phyloP scores from a whole-genome alignment of 1,284 basidiomycete genomes.

The Abortiporus biennis region DNA sequence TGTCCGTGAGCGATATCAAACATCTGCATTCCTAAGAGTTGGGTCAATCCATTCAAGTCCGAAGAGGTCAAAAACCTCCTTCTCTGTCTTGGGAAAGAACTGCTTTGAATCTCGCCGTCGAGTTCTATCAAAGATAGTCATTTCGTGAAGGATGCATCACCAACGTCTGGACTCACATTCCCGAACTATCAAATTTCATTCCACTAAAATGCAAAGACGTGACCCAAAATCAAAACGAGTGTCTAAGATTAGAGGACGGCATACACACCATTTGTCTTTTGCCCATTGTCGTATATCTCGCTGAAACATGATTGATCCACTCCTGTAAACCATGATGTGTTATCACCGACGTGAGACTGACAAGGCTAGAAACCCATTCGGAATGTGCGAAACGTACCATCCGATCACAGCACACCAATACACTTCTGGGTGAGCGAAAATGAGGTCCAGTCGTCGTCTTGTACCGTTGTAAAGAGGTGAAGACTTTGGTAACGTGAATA shows the following conservation, averaged over 20 bases:
- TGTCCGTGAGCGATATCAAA: too few species aligned
- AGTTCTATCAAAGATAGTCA: slow-evolving; percentile 33
- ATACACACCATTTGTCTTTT: slow-evolving; percentile 46
- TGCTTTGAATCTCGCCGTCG: slow-evolving; percentile 56
- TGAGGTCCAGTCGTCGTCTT: slow-evolving; percentile 67
- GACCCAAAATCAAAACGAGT: slow-evolving; percentile 3
- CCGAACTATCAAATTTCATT: slow-evolving; percentile 76
- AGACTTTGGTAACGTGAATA: slow-evolving; percentile 50
- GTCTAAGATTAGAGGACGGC: not conserved
- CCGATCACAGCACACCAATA: slow-evolving; percentile 80
- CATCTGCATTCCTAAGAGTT: slow-evolving; percentile 61
- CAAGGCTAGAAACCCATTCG: slow-evolving; percentile 15
- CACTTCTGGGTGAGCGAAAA: slow-evolving; percentile 58
- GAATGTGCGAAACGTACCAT: too few species aligned
- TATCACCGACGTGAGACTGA: too few species aligned
- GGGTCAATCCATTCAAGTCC: slow-evolving; percentile 68
- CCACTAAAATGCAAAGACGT: slow-evolving; percentile 34
- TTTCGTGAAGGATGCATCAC: not conserved
- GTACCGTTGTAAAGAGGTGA: slow-evolving; percentile 25
- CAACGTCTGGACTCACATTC: slow-evolving; percentile 45
- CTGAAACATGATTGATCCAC: slow-evolving; percentile 76
- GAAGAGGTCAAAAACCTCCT: slow-evolving; percentile 64
- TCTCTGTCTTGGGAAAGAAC: slow-evolving; percentile 55
- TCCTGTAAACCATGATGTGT: slow-evolving; percentile 48
- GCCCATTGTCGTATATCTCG: slow-evolving; percentile 73